Evolutionary conservation across 352 stramenopile genomes (phyloP), one percentile per base, ranked within the genome.

Genomic region (Pythium aquatile): DNA sequence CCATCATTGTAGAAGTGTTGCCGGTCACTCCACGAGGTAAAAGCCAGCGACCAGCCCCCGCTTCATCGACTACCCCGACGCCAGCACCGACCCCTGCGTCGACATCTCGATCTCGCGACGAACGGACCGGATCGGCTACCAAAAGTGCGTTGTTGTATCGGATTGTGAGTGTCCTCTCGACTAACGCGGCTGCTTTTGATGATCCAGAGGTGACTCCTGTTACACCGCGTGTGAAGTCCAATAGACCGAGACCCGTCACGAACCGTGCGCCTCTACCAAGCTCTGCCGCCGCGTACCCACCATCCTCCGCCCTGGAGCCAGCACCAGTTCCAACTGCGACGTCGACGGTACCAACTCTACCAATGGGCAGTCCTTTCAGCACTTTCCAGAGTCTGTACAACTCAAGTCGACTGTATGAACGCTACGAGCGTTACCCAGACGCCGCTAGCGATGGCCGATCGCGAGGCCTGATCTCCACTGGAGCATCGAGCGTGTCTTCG

Each of bases 311-410:
- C n/a, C 20, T 24, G 2, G 51, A 20, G n/a, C 17, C 42, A 35
- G 4, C 44, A 10, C 33, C 28, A 6, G n/a, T 39, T 17, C 7
- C 56, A 9, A 39, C 29, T 17, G 3, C 48, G 20, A n/a, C 47
- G 14, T 33, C 48, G 3, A 24, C 42, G 20, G 37, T 20, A 17
- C 14, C 62, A 28, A 8, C 51, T 40, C 32, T 54, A 3, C 44
- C 40, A 6, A 39, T 74, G 20, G 63, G 60, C 5, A 74, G 67
- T 42, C 67, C 67, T 3, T 74, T 70, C 54, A 74, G 60, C 40
- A 74, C 67, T 5, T 74, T 74, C 53, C 67, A 69, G 47, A 60
- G 56, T 39, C 32, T 72, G 17, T 56, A 68, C 55, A 61, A 32
- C 49, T 58, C 37, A 10, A 67, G 47, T 46, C 61, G 66, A 40